Percentiles rank a stretch among this genome's conserved stretches.
Evolutionary conservation across 371 early-diverging fungal species (phyloP).

Genomic region (Syncephalastrum monosporum): DNA sequence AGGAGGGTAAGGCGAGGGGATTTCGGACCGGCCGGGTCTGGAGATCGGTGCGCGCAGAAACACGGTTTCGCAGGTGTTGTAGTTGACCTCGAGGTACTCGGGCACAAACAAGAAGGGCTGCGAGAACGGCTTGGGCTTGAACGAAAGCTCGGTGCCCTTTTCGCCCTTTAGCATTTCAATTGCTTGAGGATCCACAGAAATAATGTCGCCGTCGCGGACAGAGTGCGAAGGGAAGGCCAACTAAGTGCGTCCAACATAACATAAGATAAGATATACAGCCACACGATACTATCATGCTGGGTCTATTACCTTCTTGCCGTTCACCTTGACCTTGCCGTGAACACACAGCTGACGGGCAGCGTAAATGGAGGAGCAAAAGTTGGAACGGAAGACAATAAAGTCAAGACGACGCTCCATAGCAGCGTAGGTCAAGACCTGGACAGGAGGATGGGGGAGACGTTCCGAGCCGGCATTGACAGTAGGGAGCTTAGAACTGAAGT

Average conservation of each 20-base stretch:
- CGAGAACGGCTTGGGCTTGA: constrained; percentile 76
- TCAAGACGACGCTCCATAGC: constrained; percentile 91
- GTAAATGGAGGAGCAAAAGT: constrained; percentile 85
- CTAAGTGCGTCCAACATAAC: constrained; percentile 25
- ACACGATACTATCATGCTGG: neutral
- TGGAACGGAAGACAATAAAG: constrained; percentile 88
- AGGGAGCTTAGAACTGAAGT: constrained; percentile 74
- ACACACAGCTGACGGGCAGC: constrained; percentile 82
- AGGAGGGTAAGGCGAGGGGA: constrained; percentile 93
- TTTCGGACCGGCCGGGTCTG: constrained; percentile 83
- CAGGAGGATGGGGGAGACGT: constrained; percentile 66
- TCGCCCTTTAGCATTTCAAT: constrained; percentile 72
- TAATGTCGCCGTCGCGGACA: constrained; percentile 88
- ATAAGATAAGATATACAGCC: neutral
- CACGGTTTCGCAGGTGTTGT: constrained; percentile 85
- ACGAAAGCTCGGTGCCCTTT: constrained; percentile 59
- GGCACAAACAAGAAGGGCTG: constrained; percentile 97
- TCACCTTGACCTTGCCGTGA: constrained; percentile 88
- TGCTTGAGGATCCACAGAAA: constrained; percentile 79
- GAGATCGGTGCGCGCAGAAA: constrained; percentile 89
- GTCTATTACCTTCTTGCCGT: constrained; percentile 76
- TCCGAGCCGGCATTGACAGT: constrained; percentile 59
- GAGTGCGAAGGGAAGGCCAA: constrained; percentile 73
- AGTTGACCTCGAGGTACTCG: constrained; percentile 96
- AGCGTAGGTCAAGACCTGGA: constrained; percentile 82